Evolutionary conservation across 2,329 filamentous ascomycete species (phyloP), one percentile per base, ranked within the genome.

Genomic region (Phaeomoniella chlamydospora): DNA sequence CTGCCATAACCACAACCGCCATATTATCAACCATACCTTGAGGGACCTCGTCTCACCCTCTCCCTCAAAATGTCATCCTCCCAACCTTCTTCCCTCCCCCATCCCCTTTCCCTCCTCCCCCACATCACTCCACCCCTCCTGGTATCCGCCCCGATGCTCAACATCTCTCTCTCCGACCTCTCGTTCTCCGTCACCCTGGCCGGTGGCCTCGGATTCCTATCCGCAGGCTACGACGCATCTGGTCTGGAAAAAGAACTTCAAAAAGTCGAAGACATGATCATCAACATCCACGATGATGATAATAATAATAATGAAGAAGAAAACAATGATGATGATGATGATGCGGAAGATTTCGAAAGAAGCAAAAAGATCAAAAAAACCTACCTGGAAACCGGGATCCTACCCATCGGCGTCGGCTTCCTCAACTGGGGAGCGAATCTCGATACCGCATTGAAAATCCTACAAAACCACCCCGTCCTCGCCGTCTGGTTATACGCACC

Each of bases 101-200:
- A 9, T n/a, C 22, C n/a, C 22, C 22, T 26, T 26, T 26, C n/a
- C 22, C 22, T 26, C n/a, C n/a, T 26, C n/a, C 22, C 22, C 22
- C 22, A 26, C 74, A 66, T 63, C 3, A 51, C 60, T 22, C 45
- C 55, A 2, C 77, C 76, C 4, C 54, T 81, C 14, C 64, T 85
- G 18, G 61, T 68, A 32, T 62, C 65, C 26, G 79, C 77, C 1
- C 80, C 80, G 0, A 84, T 86, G 80, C 70, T 76, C 32, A 62
- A 74, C 22, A 72, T 83, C 37, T 60, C 66, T 45, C 65, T 53
- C 48, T 67, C 51, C 41, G 64, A 49, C 1, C 64, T 84, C 3
- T 74, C 77, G 2, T 58, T 74, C 18, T 67, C 73, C 31, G 67
- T 82, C 11, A 74, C 70, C 2, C 56, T 56, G 45, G 68, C 70